Base-by-base conservation (phyloP, 805 yeast species). In the Pichia kluyveri region DNA sequence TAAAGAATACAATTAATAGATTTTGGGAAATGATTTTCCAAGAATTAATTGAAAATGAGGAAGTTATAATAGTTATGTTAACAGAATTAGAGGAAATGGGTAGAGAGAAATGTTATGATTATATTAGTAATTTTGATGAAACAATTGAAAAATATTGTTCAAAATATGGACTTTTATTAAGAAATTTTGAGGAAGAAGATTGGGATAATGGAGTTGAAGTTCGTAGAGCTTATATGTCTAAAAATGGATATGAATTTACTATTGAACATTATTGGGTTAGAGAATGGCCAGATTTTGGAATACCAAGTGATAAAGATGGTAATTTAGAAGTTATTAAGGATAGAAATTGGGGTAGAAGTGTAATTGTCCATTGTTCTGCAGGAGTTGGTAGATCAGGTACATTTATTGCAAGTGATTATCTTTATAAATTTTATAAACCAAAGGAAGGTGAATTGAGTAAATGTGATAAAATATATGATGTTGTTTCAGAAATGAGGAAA, bases 61-160 rank as follows among this genome's bases (percentile, higher is more conserved):
- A 53, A 8, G 73, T 79, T 4, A 76, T 77, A 1, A 68, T 85
- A 11, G 78, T 83, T 15, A 85, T 84, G 91, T 75, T 85, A 38
- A 84, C 95, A 0, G 87, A 93, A 0, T 63, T 86, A 31, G 54
- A 51, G 14, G 80, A 75, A 52, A 53, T 57, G 11, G 67, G 67
- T 2, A 53, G 65, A 34, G 62, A 61, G 23, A 75, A 75, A 55
- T 75, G 79, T 51, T 38, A 40, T 38, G 46, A 52, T 53, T 50
- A 51, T 14, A 43, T 50, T 10, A 41, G 32, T 2, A 41, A 45
- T 4, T 45, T 54, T 19, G 31, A 23, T 5, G n/a, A 40, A 26
- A 46, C 40, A 17, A 28, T 58, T 5, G 8, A 3, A 4, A 8
- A 32, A 14, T 23, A 8, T 19, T 19, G 28, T 10, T 3, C 32